Evolutionary conservation across 78 protist species (phyloP).

Genomic region (Dictyostelium capitatum): DNA sequence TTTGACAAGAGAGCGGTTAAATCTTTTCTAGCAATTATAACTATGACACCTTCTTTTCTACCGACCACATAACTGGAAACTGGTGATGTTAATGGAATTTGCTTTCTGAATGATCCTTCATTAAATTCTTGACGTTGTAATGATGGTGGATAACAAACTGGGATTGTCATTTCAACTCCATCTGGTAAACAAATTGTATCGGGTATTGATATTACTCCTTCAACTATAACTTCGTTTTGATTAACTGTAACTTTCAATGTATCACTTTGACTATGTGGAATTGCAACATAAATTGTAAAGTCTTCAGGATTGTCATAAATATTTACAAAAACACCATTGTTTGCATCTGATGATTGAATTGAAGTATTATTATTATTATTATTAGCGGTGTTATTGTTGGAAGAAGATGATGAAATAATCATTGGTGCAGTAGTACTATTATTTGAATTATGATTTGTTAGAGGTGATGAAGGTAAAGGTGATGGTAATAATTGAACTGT

Average conservation of each 20-base stretch:
- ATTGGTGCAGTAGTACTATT: not conserved
- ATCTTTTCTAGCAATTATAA: constrained; percentile 65
- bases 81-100: constrained; percentile 32
- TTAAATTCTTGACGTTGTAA: constrained; percentile 60
- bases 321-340: constrained; percentile 42
- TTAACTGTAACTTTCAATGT: constrained; percentile 47
- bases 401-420: not conserved
- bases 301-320: constrained; percentile 45
- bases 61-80: constrained; percentile 58
- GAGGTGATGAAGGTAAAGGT: not conserved
- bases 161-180: constrained; percentile 30
- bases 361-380: not conserved
- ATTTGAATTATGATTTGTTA: not conserved
- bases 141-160: not conserved
- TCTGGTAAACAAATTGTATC: constrained; percentile 50
- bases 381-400: not conserved
- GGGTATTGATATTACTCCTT: constrained; percentile 44
- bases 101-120: constrained; percentile 46
- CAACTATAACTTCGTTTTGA: constrained; percentile 44
- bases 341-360: not conserved
- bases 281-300: constrained; percentile 64
- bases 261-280: constrained; percentile 49
- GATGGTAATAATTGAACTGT: not conserved
- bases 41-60: constrained; percentile 62
- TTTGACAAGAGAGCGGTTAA: not conserved